Base-by-base conservation (phyloP, 2,329 filamentous ascomycete genomes). In the Aureobasidium sp. region DNA sequence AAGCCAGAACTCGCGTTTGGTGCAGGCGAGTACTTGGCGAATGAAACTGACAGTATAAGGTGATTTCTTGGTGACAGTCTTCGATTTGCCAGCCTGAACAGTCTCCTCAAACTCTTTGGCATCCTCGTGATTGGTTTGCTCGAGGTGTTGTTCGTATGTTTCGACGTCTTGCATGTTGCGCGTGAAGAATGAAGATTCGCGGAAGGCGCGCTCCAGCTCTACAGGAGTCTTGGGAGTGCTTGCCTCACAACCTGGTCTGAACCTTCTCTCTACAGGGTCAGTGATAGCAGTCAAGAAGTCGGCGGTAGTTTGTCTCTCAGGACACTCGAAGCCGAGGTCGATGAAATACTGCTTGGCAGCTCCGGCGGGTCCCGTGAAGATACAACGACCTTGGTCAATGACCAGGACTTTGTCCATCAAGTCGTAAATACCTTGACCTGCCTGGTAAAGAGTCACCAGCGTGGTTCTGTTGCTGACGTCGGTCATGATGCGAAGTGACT, bases 361-460 rank as follows among this genome's bases (percentile, higher is more conserved):
- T n/a, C 75, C 74, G 3, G 80, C 78, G 2, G 80, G 82, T 0
- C 86, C 86, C 68, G 84, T 83, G 73, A 82, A 89, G 58, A 88
- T 81, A 73, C 85, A 83, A 4, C 84, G 82, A 1, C 89, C 89
- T 53, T 83, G 76, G 65, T 92, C 86, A 57, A 93, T 89, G 21
- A 92, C 83, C 54, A 92, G 72, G 2, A 92, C 88, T 72, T 92
- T 92, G 70, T 94, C 89, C 81, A 92, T 89, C 33, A 88, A 76
- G 64, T 85, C 79, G 67, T 87, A 88, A 62, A 88, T 87, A 23
- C 81, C 82, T 69, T 88, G 84, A 58, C 84, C 84, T 1, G 85
- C 85, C 70, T 88, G 86, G 70, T 90, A 90, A 0, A 90, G 76
- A 0, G 87, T 89, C 1, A 88, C 86, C 17, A 88, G 77, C 0